Percentiles rank a stretch among this genome's conserved stretches.
These are phyloP conservation scores for Phytomonas sp. DNA, from an alignment of 208 protist genomes.

Conservation along the genomic window DNA sequence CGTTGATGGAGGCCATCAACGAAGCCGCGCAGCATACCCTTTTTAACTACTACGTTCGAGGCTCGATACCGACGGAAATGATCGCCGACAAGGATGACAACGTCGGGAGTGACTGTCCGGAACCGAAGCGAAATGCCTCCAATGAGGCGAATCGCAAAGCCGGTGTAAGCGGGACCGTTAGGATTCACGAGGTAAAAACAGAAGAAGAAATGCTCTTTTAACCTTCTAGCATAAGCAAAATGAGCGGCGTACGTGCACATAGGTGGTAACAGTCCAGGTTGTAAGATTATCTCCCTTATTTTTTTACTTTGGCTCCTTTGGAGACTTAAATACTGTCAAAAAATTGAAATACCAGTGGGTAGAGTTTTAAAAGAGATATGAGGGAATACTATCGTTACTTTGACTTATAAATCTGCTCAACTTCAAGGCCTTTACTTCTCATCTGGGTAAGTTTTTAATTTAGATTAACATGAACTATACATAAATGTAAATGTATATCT, in stretches of 20 bases:
- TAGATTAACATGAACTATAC: not conserved
- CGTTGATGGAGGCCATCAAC: conserved; percentile 75
- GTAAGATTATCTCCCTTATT: not conserved
- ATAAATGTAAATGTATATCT: not conserved
- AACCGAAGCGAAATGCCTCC: not conserved
- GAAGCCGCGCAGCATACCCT: conserved; percentile 69
- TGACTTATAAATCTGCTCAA: not conserved
- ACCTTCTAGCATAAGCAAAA: not conserved
- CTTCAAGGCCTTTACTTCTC: not conserved
- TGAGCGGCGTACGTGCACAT: not conserved
- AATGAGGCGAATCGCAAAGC: not conserved
- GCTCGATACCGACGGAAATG: not conserved
- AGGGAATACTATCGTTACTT: not conserved
- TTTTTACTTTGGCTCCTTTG: not conserved
- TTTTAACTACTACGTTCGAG: conserved; percentile 66
- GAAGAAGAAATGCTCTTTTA: conserved; percentile 43
- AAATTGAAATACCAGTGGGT: too few species aligned
- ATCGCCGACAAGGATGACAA: not conserved
- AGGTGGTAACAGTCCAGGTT: not conserved
- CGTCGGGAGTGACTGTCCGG: not conserved
- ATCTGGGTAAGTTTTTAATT: not conserved
- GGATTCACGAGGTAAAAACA: conserved; percentile 14
- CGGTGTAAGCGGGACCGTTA: conserved; percentile 10
- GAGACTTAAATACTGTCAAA: too few species aligned
- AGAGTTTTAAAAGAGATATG: too few species aligned